phyloP scores from a whole-genome alignment of 2,329 filamentous ascomycete species.

The Zymoseptoria passerinii region DNA sequence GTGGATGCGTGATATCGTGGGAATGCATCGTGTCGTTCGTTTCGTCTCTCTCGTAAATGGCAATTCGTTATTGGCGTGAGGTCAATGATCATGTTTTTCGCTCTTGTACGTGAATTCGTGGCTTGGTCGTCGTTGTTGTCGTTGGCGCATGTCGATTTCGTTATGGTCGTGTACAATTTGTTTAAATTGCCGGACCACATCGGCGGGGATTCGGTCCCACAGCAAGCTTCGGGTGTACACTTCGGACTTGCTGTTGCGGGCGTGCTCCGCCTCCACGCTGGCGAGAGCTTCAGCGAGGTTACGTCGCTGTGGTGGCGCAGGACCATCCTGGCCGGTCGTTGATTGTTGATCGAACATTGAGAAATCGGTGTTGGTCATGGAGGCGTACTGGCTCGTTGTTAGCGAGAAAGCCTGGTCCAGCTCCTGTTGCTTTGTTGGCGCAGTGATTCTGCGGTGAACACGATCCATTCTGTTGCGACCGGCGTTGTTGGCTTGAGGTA shows the following conservation, averaged over 20 bases:
- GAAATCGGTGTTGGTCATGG: conserved; percentile 62
- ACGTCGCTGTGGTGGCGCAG: conserved; percentile 43
- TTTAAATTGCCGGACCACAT: conserved; percentile 87
- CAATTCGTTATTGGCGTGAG: conserved; percentile 2
- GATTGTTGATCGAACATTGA: conserved; percentile 46
- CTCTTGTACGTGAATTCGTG: conserved; percentile 13
- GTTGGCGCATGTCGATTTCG: conserved; percentile 23
- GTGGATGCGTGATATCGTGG: neutral
- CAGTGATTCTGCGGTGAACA: conserved; percentile 40
- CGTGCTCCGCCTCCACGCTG: conserved; percentile 58
- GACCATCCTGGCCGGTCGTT: conserved; percentile 5
- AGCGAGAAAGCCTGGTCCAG: conserved; percentile 82
- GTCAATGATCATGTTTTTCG: conserved; percentile 2
- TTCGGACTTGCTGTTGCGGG: conserved; percentile 53
- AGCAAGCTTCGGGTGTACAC: conserved; percentile 88
- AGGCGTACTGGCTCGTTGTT: conserved; percentile 80
- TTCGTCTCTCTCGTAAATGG: neutral
- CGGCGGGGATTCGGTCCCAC: conserved; percentile 86
- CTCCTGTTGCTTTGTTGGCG: conserved; percentile 72
- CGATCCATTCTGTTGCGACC: conserved; percentile 28
- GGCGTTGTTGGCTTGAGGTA: conserved; percentile 4
- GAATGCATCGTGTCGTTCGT: neutral
- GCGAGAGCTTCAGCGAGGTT: conserved; percentile 75
- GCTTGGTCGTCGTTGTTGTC: conserved; percentile 12
- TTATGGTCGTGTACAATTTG: conserved; percentile 68